Percentiles rank a stretch among this genome's conserved stretches.
These are phyloP conservation scores for Pleodorina starrii DNA, from an alignment of 139 green algal species.

Conservation along the genomic window DNA sequence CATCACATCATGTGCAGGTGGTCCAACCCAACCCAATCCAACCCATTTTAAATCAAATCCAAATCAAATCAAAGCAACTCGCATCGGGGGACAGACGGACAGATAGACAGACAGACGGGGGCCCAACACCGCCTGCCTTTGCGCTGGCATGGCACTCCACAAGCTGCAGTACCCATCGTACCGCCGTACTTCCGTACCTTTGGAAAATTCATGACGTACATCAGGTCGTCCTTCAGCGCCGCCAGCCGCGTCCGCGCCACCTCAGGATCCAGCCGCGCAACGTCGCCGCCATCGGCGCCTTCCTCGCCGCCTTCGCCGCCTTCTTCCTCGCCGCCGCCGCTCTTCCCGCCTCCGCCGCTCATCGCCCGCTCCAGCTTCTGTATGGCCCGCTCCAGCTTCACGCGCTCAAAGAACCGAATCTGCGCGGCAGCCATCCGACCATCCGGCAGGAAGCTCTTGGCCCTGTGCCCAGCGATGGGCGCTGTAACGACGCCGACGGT, in stretches of 20 bases:
- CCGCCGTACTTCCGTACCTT: conserved; percentile 51
- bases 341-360: background rate
- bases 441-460: no score
- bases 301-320: background rate
- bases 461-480: no score
- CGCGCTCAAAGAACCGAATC: conserved; percentile 91
- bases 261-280: background rate
- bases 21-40: no score
- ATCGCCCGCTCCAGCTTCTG: conserved; percentile 61
- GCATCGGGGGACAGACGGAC: no score
- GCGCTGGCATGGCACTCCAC: no score
- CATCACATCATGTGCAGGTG: no score
- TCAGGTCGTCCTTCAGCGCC: conserved; percentile 72
- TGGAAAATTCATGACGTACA: conserved; percentile 92
- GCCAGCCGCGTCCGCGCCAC: conserved; percentile 48
- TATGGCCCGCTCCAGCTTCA: conserved; percentile 87
- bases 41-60: no score
- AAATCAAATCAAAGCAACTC: no score
- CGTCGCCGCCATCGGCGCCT: background rate
- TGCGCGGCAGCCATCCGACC: conserved; percentile 60
- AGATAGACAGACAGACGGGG: no score
- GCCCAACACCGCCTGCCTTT: no score
- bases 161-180: background rate
- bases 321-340: background rate
- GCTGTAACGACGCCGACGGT: no score